Conservation (phyloP, 495 filamentous ascomycete genomes). For the Parathielavia appendiculata region DNA sequence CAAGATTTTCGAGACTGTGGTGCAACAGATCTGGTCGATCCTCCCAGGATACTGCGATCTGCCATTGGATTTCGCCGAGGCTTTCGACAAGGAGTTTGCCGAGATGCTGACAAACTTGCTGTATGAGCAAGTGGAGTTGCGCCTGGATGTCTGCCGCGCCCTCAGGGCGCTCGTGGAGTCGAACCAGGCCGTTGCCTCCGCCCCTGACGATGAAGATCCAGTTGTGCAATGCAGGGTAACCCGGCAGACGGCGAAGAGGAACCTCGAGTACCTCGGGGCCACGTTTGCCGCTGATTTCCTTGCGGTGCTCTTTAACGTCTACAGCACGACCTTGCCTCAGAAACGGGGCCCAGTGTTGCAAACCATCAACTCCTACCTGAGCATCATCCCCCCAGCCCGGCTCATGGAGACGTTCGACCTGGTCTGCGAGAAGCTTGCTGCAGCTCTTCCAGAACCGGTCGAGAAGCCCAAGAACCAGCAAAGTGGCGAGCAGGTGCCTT, state of each 20-base stretch:
- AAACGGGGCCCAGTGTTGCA: slow-evolving; percentile 82
- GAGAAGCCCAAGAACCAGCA: slow-evolving; percentile 54
- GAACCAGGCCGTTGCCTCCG: slow-evolving; percentile 69
- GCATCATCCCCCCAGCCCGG: slow-evolving; percentile 70
- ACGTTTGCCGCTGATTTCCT: slow-evolving; percentile 78
- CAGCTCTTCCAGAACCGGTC: slow-evolving; percentile 58
- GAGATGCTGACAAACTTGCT: slow-evolving; percentile 86
- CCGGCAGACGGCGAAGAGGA: slow-evolving; percentile 66
- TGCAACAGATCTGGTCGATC: slow-evolving; percentile 91
- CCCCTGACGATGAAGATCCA: slow-evolving; percentile 56
- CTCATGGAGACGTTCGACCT: slow-evolving; percentile 81
- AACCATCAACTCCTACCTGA: slow-evolving; percentile 90
- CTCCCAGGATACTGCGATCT: slow-evolving; percentile 95
- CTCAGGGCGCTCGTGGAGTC: slow-evolving; percentile 85
- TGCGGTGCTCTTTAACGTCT: slow-evolving; percentile 95
- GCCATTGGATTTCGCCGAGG: slow-evolving; percentile 68
- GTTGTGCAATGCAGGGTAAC: slow-evolving; percentile 67
- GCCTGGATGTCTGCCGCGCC: slow-evolving; percentile 77
- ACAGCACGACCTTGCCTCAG: slow-evolving; percentile 89
- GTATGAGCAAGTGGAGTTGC: slow-evolving; percentile 84
- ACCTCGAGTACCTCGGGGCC: slow-evolving; percentile 67
- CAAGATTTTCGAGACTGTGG: slow-evolving; percentile 95
- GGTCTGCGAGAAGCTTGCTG: slow-evolving; percentile 76
- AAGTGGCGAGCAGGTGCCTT: slow-evolving; percentile 67
- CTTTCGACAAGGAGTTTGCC: slow-evolving; percentile 85